Evolutionary conservation across 805 yeast species (phyloP), one percentile per base, ranked within the genome.

Genomic region (Martiniozyma abietophila): DNA sequence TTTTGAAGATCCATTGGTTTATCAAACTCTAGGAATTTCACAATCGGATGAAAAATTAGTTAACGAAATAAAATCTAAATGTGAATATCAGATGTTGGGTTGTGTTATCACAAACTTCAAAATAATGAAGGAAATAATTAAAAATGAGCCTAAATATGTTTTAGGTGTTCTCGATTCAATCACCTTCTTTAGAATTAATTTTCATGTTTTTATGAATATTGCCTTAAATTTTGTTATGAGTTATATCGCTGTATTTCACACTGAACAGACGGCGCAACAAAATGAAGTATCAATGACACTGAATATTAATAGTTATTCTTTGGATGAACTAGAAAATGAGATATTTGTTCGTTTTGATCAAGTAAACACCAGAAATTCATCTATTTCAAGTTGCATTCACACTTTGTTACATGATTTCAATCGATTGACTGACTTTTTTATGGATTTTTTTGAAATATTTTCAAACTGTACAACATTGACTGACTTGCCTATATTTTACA

Each of bases 401-500:
- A 8, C 16, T 32, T 6, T 32, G 26, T 32, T 18, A 16, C 10
- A n/a, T n/a, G 29, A 26, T 25, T 27, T 32, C 11, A 12, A 22
- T 27, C 27, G 22, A 2, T 21, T 32, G 12, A 14, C 22, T 3
- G 30, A 26, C 5, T 16, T 27, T n/a, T 28, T 46, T 2, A 32
- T 43, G 17, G 43, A 39, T 10, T 29, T 38, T 9, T 44, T 46
- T 29, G 40, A 35, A 2, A 12, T 25, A 2, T 28, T 43, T 15
- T 27, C 31, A 2, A 29, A 36, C 1, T 18, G 35, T 11, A 36
- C 42, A 2, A 32, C 34, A 4, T 11, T 40, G 8, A 18, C 29
- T 6, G 27, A 37, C 5, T 48, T 46, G 27, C 44, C 44, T 27
- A 43, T 42, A 3, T 41, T 49, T 15, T 43, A 45, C 22, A 23